Evolutionary conservation across 2,329 filamentous ascomycete genomes (phyloP), one percentile per base, ranked within the genome.

Genomic region (Microascus cirrosus): DNA sequence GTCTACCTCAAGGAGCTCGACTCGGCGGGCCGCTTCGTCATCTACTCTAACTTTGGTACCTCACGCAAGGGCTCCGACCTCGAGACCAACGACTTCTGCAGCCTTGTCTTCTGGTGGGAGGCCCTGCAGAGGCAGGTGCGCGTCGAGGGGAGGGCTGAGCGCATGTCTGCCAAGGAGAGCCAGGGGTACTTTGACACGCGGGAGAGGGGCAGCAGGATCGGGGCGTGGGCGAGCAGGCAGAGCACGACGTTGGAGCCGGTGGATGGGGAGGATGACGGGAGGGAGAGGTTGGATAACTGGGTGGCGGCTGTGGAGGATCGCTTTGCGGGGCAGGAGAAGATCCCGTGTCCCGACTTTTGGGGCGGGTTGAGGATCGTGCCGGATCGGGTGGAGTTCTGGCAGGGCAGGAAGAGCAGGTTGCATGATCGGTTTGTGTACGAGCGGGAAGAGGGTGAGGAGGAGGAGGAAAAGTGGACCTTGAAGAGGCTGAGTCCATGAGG

Each of bases 1-100:
- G 90, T 99, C 42, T 99, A 97, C 73, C 80, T 99, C 63, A 99
- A 99, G 74, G 94, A 97, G 76, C 83, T 97, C 25, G 92, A 97
- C 71, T 72, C 77, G 57, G 65, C 71, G 5, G 72, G 70, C 12
- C 91, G 92, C 18, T 99, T 95, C 73, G 90, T 97, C 51, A 79
- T 99, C 54, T 99, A 97, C 78, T 88, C 84, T 67, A 99, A 99
- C 72, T 93, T 92, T 76, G 91, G 84, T 60, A 94, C 89, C 0
- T 89, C 84, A 60, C 74, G 79, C 65, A 83, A 86, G 74, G 82
- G 85, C 0, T 67, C 73, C 55, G 90, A 96, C 69, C 74, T 94
- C 7, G 78, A 75, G 24, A 78, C 73, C 3, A 99, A 97, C 71
- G 81, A 82, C 32, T 86, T 87, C 74, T 93, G 89, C 0, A 84